Conservation (phyloP, 2,329 filamentous ascomycete species). For the Fusarium luffae region DNA sequence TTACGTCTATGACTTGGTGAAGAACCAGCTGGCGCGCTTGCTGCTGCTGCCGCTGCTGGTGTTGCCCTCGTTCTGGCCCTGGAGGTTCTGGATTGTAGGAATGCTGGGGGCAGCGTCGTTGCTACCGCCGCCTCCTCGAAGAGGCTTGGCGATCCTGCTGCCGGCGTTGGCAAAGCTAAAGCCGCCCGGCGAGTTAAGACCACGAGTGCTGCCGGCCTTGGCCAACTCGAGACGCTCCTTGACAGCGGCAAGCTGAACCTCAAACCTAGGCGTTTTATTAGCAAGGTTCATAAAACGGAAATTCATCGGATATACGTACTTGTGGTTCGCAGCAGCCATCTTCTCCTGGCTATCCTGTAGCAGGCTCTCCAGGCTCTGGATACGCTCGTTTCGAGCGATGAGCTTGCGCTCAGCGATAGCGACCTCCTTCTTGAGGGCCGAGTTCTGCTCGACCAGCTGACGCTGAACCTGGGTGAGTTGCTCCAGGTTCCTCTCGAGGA, state of each 20-base stretch:
- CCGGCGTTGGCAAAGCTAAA: constrained; percentile 77
- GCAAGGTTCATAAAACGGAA: constrained; percentile 18
- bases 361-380: constrained; percentile 90
- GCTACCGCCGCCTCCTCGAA: constrained; percentile 70
- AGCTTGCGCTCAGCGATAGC: constrained; percentile 98
- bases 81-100: constrained; percentile 67
- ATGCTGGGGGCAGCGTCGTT: constrained; percentile 56
- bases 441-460: constrained; percentile 98
- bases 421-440: constrained; percentile 97
- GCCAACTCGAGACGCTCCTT: constrained; percentile 97
- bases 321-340: constrained; percentile 94
- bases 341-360: constrained; percentile 99
- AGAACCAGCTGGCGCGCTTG: constrained; percentile 81
- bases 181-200: constrained; percentile 74
- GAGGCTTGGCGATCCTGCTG: constrained; percentile 76
- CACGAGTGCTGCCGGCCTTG: constrained; percentile 90
- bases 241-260: constrained; percentile 94
- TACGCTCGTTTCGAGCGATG: constrained; percentile 95
- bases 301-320: constrained; percentile 68
- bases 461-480: constrained; percentile 97
- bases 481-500: constrained; percentile 97
- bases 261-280: constrained; percentile 74
- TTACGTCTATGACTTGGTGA: constrained; percentile 66
- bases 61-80: constrained; percentile 42
- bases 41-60: constrained; percentile 53